Base-by-base conservation (phyloP, 345 rosid genomes). In the Abelmoschus esculentus region DNA sequence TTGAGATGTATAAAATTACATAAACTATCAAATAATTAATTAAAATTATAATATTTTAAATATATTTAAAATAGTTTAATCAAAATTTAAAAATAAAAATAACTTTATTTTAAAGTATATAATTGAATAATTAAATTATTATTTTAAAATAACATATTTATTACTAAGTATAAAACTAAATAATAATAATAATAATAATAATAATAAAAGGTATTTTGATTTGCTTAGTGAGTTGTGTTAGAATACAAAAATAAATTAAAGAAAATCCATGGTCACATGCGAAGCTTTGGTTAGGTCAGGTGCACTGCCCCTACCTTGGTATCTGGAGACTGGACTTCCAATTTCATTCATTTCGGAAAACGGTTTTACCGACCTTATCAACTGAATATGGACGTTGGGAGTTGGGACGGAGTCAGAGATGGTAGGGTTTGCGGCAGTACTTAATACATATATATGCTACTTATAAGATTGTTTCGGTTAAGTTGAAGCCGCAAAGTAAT, bases 241-340 rank as follows among this genome's bases (percentile, higher is more conserved):
- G 2, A 55, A 58, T 2, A 58, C 0, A 58, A 58, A 13, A 15
- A 59, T 36, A 9, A 18, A 38, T 14, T 54, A 54, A 19, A 54
- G 0, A 61, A 8, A 36, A 7, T 0, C 3, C 3, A 8, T 28
- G 66, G 57, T 7, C 83, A 75, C 81, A 79, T 81, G 85, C 85
- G 54, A 58, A 50, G 64, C 79, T 71, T 26, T 29, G 77, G 82
- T 67, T 67, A 63, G 46, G 78, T 82, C 81, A 81, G 85, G 80
- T 81, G 85, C 87, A 80, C 56, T 77, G 85, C 69, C 73, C 76
- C 79, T 71, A 68, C 15, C 77, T 56, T 38, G 78, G 52, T n/a
- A 67, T 76, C 72, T 58, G 42, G 78, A 77, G 64, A 11, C 26
- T 22, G 26, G 66, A 17, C 56, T 50, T 44, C 34, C 18, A 69